Evolutionary conservation across 2,329 filamentous ascomycete species (phyloP), one percentile per base, ranked within the genome.

Genomic region (Claviceps cyperi): DNA sequence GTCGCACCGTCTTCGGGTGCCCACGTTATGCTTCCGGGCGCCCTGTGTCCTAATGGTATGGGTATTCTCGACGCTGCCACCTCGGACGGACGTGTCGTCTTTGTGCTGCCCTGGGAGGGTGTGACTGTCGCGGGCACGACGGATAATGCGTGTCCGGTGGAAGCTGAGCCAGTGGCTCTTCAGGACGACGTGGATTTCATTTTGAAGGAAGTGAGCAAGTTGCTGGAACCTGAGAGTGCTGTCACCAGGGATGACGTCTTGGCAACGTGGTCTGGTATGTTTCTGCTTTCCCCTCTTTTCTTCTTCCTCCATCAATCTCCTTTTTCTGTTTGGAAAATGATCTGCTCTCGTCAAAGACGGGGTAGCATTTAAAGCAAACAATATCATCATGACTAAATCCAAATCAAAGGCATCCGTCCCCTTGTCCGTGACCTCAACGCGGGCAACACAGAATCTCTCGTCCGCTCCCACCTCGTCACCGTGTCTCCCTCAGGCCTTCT

Each of bases 111-210:
- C 7, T 92, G 86, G 86, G 83, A 91, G 66, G 86, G 86, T 49
- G 86, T 86, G 70, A 91, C 86, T 6, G 86, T 92, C 53, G 86
- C 86, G 47, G 86, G 86, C 57, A 91, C 86, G 14, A 92, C 86
- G 2, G 86, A 92, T 59, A 81, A 81, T 51, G 80, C 84, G 3
- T 84, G 83, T 50, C 68, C 74, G 17, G 80, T 92, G 55, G 76
- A 77, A 52, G 71, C 72, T 49, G 78, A 88, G 59, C 86, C 86
- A 2, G 69, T 87, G 28, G 83, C 86, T 5, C 80, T 81, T 47
- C 81, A 88, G 62, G 73, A 85, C 54, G 86, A 90, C 56, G 88
- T 91, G 59, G 78, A 85, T 59, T 91, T 86, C 77, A 91, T 92
- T 60, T 70, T 92, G 44, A 78, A 77, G 55, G 86, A 91, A 66